Evolutionary conservation across 768 basidiomycete species (phyloP).

Genomic region (Amylocystis lapponica): DNA sequence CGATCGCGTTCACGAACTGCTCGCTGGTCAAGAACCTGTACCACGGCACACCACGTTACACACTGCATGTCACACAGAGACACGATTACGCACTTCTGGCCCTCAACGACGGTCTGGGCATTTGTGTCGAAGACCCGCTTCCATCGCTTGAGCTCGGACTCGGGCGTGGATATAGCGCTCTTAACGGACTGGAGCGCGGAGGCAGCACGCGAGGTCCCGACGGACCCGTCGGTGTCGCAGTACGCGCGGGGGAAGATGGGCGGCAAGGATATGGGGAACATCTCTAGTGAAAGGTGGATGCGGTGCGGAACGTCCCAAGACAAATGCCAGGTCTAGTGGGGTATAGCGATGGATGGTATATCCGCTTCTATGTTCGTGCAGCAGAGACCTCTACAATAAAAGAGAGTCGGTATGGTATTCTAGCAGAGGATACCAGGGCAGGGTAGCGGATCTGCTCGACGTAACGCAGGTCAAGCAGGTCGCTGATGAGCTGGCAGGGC

Average conservation of each 20-base stretch:
- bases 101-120: constrained; percentile 64
- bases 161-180: constrained; percentile 63
- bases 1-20: constrained; percentile 93
- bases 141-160: constrained; percentile 87
- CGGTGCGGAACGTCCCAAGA: no score
- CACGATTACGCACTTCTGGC: constrained; percentile 67
- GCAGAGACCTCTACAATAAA: constrained; percentile 15
- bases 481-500: constrained; percentile 15
- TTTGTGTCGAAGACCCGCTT: constrained; percentile 80
- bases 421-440: constrained; percentile 6
- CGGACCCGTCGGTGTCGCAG: constrained; percentile 43
- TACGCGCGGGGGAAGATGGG: constrained; percentile 45
- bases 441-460: constrained; percentile 3
- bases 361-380: constrained; percentile 5
- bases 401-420: constrained; percentile 17
- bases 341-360: constrained; percentile 12
- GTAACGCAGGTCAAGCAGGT: constrained; percentile 2
- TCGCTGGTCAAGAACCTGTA: constrained; percentile 79
- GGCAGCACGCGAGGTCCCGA: constrained; percentile 30
- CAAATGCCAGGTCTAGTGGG: constrained; percentile 10
- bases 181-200: constrained; percentile 58
- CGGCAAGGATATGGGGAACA: constrained; percentile 29
- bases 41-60: neutral
- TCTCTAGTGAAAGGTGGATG: no score
- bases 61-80: constrained; percentile 1